Evolutionary conservation across 192 early-diverging fungal species (phyloP), one percentile per base, ranked within the genome.

Genomic region (Linnemannia hyalina): DNA sequence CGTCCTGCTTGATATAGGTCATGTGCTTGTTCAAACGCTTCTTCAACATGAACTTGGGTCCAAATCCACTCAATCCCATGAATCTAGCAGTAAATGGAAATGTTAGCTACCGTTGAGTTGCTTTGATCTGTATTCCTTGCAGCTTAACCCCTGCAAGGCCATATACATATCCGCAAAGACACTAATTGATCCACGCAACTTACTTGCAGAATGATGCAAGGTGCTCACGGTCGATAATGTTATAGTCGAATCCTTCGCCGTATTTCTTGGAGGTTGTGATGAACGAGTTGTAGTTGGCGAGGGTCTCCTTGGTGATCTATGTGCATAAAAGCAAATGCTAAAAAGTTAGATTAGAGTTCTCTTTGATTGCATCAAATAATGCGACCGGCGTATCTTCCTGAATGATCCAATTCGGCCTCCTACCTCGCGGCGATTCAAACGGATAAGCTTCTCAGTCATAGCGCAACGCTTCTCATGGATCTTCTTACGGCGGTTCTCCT

Each of bases 151-250:
- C 26, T 38, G 18, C 18, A 36, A 40, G 8, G 7, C n/a, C 74
- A 26, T 44, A 38, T 23, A 16, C 35, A 60, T 15, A n/a, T 36
- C 3, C 26, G 44, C 8, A 41, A 55, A 73, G 35, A 75, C 9
- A 20, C 9, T 29, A 18, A 44, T 52, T 15, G 6, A 38, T 44
- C 16, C 22, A 20, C 0, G 16, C 5, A 46, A 72, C 63, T 77
- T 86, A 91, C 90, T 72, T 77, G 87, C 91, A 92, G 76, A 90
- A 92, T 1, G 89, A 78, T 20, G 84, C 42, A 29, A 92, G 68
- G 63, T 92, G 91, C 36, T 68, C 73, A 16, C 88, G 87, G 75
- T 92, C 90, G 77, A 92, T 92, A 36, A 85, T 77, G 23, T 72
- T 68, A 32, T 89, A 81, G 29, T 87, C 79, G 40, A 92, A 92